phyloP scores from a whole-genome alignment of 495 filamentous ascomycete genomes.

The Talaromyces proteolyticus region DNA sequence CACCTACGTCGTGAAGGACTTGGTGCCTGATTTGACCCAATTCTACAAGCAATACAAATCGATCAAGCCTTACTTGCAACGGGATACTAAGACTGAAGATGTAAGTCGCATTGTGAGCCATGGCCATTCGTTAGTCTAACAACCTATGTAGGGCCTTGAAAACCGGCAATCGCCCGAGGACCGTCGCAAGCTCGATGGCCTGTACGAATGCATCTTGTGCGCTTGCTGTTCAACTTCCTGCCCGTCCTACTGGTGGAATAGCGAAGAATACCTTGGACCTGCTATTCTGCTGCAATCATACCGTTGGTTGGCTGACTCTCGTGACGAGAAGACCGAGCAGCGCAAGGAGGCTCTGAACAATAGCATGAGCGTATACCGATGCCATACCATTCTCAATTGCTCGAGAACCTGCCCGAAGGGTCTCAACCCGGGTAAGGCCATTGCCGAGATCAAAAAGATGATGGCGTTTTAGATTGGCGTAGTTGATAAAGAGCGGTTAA shows the following conservation, averaged over 20 bases:
- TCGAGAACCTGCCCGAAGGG: constrained; percentile 96
- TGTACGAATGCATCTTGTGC: constrained; percentile 99
- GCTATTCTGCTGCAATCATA: constrained; percentile 95
- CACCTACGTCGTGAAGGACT: constrained; percentile 98
- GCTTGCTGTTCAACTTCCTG: constrained; percentile 98
- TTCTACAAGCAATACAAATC: constrained; percentile 99
- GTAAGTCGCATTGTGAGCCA: constrained; percentile 42
- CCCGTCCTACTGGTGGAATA: constrained; percentile 99
- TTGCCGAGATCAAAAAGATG: constrained; percentile 98
- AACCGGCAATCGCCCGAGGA: constrained; percentile 83
- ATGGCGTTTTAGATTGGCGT: constrained; percentile 69
- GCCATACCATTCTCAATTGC: constrained; percentile 99
- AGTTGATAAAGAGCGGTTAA: too few species aligned
- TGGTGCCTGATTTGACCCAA: constrained; percentile 92
- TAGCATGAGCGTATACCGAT: constrained; percentile 96
- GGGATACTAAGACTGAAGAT: constrained; percentile 68
- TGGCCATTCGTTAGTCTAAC: too few species aligned
- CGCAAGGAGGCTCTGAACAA: constrained; percentile 91
- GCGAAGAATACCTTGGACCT: constrained; percentile 94
- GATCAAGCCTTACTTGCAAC: constrained; percentile 96
- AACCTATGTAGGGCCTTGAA: constrained; percentile 64
- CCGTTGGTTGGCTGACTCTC: constrained; percentile 88
- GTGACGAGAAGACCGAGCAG: constrained; percentile 82
- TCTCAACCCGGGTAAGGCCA: constrained; percentile 87
- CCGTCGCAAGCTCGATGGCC: constrained; percentile 92